Evolutionary conservation across 495 filamentous ascomycete species (phyloP).

Genomic region (Neurospora sp.): DNA sequence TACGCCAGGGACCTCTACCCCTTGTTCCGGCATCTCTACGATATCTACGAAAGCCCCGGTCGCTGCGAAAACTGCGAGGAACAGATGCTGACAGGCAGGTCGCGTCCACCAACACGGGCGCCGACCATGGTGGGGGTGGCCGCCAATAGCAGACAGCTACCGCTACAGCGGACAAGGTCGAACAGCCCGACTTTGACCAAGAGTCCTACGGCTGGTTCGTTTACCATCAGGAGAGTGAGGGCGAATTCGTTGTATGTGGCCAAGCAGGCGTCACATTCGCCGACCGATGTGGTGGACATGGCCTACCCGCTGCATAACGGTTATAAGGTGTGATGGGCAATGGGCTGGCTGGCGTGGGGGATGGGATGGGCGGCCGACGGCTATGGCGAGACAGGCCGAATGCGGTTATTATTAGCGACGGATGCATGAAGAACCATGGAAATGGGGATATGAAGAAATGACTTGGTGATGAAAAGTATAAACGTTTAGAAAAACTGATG

Average conservation of each 20-base stretch:
- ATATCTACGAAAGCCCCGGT: slow-evolving; percentile 14
- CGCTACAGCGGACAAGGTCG: neutral
- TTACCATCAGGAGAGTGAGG: neutral
- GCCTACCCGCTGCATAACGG: neutral
- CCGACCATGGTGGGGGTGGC: neutral
- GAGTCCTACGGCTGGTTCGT: neutral
- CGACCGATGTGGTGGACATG: neutral
- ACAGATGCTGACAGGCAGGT: slow-evolving; percentile 12
- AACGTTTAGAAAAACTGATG: neutral
- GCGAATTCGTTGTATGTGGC: neutral
- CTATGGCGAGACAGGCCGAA: neutral
- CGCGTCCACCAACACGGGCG: slow-evolving; percentile 1
- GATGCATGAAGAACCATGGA: neutral
- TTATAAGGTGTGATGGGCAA: neutral
- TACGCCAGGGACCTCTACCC: slow-evolving; percentile 21
- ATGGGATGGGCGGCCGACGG: neutral
- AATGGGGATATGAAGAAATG: neutral
- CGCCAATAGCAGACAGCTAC: neutral
- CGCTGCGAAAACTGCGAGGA: slow-evolving; percentile 19
- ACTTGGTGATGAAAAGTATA: neutral
- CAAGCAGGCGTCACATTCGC: neutral
- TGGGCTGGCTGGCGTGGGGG: neutral
- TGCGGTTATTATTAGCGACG: neutral
- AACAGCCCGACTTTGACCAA: neutral
- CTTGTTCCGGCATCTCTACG: slow-evolving; percentile 19